Evolutionary conservation across 2,329 filamentous ascomycete species (phyloP), one percentile per base, ranked within the genome.

Genomic region (Aplosporella prunicola): DNA sequence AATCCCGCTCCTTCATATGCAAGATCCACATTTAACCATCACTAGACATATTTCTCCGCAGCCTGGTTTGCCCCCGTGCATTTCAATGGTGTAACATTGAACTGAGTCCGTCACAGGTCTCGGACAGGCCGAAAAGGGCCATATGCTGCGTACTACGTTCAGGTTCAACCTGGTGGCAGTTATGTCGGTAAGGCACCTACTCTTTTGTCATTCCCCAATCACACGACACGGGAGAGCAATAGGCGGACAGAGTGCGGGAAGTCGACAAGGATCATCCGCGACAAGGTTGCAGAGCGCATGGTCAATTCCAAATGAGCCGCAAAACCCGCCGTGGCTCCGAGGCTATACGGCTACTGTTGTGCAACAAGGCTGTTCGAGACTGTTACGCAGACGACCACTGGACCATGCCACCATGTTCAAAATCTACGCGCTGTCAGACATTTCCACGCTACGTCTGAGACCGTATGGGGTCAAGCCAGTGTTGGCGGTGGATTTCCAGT

Each of bases 121-220:
- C 78, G 87, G 14, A 93, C 86, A 0, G 87, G 87, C 14, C 74
- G 82, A 38, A 93, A 94, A 60, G 85, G 85, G 0, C 80, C 82
- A 8, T 93, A 91, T 58, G 87, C 87, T 5, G 80, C 78, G 53
- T 94, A 94, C 63, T 94, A 93, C 61, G 63, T 94, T 14, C 86
- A 93, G 57, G 72, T 84, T 45, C 76, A 89, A 55, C 85, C 87
- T 9, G 66, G 65, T 16, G 52, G 50, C 14, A 80, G 76, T 53
- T 82, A 89, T 48, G 66, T 93, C 27, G 87, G 76, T 78, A 64
- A 63, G 72, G 69, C 29, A 38, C 30, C 18, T 23, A 6, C 23
- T 43, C 17, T 32, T 24, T 31, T 20, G 20, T 27, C 15, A 43
- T 34, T 37, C 33, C 24, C 31, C 32, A 23, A 24, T 39, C 37